Conservation (phyloP, 257 asterid species). For the Solanum sparsipilum region DNA sequence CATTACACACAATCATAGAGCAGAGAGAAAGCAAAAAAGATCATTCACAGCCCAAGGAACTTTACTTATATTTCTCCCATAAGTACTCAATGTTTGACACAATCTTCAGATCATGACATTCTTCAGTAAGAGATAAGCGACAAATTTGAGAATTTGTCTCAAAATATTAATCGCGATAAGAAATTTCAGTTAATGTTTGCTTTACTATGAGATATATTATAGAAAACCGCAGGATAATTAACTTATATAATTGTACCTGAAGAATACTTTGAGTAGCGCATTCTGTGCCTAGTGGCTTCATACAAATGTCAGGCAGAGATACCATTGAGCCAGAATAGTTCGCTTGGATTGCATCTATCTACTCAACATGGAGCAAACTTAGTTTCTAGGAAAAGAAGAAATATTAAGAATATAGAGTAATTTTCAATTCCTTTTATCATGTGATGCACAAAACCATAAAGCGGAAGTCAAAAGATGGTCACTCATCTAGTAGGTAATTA, state of each 20-base stretch:
- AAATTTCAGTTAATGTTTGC: not conserved
- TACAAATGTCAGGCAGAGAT: slow-evolving; percentile 83
- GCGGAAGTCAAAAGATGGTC: not conserved
- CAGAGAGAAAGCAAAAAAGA: not conserved
- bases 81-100: not conserved
- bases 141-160: not conserved
- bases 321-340: slow-evolving; percentile 78
- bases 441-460: not conserved
- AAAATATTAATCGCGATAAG: not conserved
- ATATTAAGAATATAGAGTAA: not conserved
- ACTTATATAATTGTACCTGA: slow-evolving; percentile 44
- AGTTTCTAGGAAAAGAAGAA: slow-evolving; percentile 1
- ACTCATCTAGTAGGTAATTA: not conserved
- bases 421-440: not conserved
- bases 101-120: not conserved
- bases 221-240: not conserved
- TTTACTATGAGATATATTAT: not conserved
- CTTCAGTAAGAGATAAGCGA: not conserved
- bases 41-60: not conserved
- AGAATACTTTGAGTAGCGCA: slow-evolving; percentile 98
- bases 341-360: slow-evolving; percentile 90
- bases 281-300: slow-evolving; percentile 96
- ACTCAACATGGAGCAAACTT: slow-evolving; percentile 15
- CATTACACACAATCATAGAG: not conserved
- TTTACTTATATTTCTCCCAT: not conserved